Evolutionary conservation across 2,329 filamentous ascomycete genomes (phyloP).

Genomic region (Colletotrichum sp.): DNA sequence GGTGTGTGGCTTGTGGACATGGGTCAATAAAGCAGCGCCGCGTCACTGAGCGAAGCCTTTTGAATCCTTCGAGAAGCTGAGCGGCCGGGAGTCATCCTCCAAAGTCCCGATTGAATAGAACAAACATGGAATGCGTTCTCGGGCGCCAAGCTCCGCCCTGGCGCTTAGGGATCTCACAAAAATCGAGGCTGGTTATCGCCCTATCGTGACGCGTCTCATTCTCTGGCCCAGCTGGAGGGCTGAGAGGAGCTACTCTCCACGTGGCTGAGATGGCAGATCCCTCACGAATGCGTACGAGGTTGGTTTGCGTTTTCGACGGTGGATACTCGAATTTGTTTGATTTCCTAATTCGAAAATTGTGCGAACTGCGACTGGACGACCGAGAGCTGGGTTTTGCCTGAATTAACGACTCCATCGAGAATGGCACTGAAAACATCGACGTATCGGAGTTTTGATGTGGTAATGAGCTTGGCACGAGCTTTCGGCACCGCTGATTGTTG

Average conservation of each 20-base stretch:
- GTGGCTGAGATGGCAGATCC: neutral
- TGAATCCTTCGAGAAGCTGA: neutral
- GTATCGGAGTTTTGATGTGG: neutral
- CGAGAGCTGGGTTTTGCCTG: neutral
- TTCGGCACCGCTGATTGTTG: neutral
- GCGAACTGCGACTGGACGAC: neutral
- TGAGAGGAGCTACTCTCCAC: neutral
- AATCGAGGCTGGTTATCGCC: neutral
- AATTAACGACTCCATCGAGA: neutral
- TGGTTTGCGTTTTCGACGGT: neutral
- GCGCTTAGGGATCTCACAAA: neutral
- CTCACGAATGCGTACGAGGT: neutral
- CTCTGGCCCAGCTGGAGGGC: neutral
- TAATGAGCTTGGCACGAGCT: neutral
- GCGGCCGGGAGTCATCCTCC: neutral
- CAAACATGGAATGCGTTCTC: neutral
- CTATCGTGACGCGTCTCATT: neutral
- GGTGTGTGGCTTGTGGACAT: neutral
- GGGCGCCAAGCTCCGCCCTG: neutral
- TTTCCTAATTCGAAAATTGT: neutral
- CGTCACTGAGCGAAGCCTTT: neutral
- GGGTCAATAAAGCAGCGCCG: neutral
- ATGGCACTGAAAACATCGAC: neutral
- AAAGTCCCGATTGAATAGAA: neutral
- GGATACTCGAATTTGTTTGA: neutral